phyloP scores from a whole-genome alignment of 768 basidiomycete species.

The Infundibulicybe gibba region DNA sequence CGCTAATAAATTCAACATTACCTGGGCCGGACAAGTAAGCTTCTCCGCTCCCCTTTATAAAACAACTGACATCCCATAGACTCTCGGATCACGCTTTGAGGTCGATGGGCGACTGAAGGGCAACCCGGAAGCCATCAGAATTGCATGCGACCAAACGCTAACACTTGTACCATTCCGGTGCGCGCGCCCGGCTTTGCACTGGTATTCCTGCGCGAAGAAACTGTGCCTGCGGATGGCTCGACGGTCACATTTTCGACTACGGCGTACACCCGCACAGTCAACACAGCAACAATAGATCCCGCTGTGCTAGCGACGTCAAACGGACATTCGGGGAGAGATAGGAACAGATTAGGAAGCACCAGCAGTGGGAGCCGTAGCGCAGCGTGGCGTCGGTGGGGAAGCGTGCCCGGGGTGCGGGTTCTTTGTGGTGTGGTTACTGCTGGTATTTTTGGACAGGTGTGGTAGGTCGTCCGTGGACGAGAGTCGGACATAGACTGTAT shows the following conservation, averaged over 20 bases:
- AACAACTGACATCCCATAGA: constrained; percentile 26
- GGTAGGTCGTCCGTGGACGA: too few species aligned
- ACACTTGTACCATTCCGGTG: constrained; percentile 57
- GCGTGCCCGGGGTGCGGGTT: too few species aligned
- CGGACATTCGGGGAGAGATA: constrained; percentile 29
- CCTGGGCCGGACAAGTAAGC: constrained; percentile 58
- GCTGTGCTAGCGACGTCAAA: constrained; percentile 52
- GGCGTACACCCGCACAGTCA: constrained; percentile 48
- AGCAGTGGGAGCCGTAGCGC: constrained; percentile 14
- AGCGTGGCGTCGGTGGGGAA: too few species aligned
- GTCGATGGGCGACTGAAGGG: constrained; percentile 67
- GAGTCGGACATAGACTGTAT: too few species aligned
- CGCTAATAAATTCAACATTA: constrained; percentile 51
- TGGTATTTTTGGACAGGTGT: too few species aligned
- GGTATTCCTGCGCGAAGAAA: constrained; percentile 58
- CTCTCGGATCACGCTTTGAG: constrained; percentile 53
- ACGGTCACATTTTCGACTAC: constrained; percentile 54
- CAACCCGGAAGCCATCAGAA: constrained; percentile 41
- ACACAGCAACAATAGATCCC: constrained; percentile 55
- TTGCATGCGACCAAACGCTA: constrained; percentile 50
- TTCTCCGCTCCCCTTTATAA: not conserved
- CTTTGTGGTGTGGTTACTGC: too few species aligned
- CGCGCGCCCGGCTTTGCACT: constrained; percentile 73
- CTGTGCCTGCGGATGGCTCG: constrained; percentile 21
- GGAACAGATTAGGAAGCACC: constrained; percentile 24